Evolutionary conservation across 208 protist species (phyloP), one percentile per base, ranked within the genome.

Genomic region (Acanthamoeba comandoni): DNA sequence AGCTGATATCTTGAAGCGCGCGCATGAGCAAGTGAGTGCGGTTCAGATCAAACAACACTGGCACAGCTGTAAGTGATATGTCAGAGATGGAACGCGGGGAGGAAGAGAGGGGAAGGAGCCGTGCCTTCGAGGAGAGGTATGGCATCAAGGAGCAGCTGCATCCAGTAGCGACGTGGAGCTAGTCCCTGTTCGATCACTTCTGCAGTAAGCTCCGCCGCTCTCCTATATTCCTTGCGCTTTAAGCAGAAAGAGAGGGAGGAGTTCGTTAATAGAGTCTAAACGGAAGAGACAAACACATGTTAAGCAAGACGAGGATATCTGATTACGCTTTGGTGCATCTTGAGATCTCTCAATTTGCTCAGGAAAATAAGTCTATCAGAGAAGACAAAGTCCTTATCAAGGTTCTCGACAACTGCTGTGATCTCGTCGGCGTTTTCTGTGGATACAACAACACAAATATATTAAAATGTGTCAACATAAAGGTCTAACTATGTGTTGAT

Each of bases 91-190:
- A 65, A 5, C 4, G 24, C 13, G 2, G 49, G n/a, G 22, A 80
- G 39, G 49, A 52, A 2, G 49, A 7, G 43, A 48, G 22, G n/a
- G 71, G 2, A 79, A 79, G 9, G 15, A 79, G 48, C 22, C 22
- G 51, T 75, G 58, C 82, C 82, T 75, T 90, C 82, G 24, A 90
- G 64, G 22, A 90, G 82, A 2, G 82, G 82, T 9, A 90, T 53
- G 57, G 58, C 64, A 24, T 90, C 82, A 15, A 58, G 82, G 9
- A 90, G 62, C 49, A 90, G 82, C 19, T 65, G 29, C 26, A 90
- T 90, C 82, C 82, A 90, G 49, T 75, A 90, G 39, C 82, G 57
- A 26, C 82, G 82, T 29, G 82, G 82, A 2, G 82, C 82, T 53
- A 75, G 24, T 13, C 58, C 62, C 62, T 70, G 69, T 17, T 58